Percentiles rank a stretch among this genome's conserved stretches.
Conservation (phyloP, 192 early-diverging fungal species). For the Linnemannia schmuckeri region DNA sequence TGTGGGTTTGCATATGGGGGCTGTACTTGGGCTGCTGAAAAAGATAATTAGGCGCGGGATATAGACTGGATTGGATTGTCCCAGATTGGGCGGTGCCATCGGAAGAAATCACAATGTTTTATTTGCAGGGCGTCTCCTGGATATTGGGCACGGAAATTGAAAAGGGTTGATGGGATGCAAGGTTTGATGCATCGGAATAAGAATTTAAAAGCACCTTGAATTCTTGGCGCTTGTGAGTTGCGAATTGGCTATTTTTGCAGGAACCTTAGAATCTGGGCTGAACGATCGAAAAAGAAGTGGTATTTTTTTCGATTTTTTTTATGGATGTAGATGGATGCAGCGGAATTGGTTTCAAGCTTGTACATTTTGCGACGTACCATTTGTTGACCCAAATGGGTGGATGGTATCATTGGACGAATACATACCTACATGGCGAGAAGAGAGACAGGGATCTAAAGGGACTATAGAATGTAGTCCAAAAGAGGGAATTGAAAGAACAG, state of each 20-base stretch:
- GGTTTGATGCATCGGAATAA: not conserved
- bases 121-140: not conserved
- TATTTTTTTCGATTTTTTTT: not conserved
- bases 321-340: not conserved
- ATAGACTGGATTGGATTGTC: not conserved
- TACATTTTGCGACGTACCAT: not conserved
- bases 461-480: not conserved
- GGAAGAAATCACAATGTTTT: not conserved
- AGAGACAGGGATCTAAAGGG: not conserved
- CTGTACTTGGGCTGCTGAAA: not conserved
- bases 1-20: not conserved
- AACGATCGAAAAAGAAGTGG: not conserved
- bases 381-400: not conserved
- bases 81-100: not conserved
- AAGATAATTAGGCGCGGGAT: not conserved
- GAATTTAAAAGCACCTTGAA: not conserved
- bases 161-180: not conserved
- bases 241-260: not conserved
- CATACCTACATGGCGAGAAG: not conserved
- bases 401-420: not conserved
- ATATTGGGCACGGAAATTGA: conserved; percentile 3
- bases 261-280: not conserved
- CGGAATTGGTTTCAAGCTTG: not conserved
- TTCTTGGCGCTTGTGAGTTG: not conserved
- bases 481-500: not conserved